A percentile compares a stretch with the other conserved stretches of the same genome.
These are phyloP conservation scores for Mentha longifolia DNA, from an alignment of 257 asterid genomes.

Conservation along the genomic window DNA sequence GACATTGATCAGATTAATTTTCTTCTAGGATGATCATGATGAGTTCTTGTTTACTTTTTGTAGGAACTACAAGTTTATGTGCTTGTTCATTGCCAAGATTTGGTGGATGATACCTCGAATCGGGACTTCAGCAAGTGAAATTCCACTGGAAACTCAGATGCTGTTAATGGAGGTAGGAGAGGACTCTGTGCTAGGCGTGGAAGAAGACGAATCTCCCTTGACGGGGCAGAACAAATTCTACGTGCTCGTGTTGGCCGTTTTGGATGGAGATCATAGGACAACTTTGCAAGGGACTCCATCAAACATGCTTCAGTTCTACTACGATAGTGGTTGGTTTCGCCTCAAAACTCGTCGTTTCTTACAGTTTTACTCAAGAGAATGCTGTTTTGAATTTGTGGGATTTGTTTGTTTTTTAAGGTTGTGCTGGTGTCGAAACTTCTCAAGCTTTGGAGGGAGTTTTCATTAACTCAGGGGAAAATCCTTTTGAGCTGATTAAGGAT, in stretches of 20 bases:
- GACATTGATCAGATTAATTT: background rate
- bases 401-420: conserved; percentile 38
- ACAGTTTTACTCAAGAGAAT: background rate
- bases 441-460: conserved; percentile 50
- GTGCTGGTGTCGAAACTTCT: conserved; percentile 42
- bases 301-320: conserved; percentile 62
- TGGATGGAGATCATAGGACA: conserved; percentile 69
- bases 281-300: conserved; percentile 55
- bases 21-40: background rate
- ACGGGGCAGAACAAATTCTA: conserved; percentile 40
- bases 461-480: conserved; percentile 57
- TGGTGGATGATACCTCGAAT: conserved; percentile 84
- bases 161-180: conserved; percentile 59
- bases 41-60: background rate
- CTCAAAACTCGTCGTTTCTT: background rate
- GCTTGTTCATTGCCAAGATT: conserved; percentile 58
- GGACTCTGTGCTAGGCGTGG: conserved; percentile 40
- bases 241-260: conserved; percentile 57
- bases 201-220: conserved; percentile 20
- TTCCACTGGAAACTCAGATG: conserved; percentile 73
- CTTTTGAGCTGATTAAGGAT: conserved; percentile 55
- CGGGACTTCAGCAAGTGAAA: conserved; percentile 54
- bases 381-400: background rate
- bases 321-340: conserved; percentile 56
- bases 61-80: conserved; percentile 57